Evolutionary conservation across 768 basidiomycete genomes (phyloP).

Genomic region (Mycena maculata): DNA sequence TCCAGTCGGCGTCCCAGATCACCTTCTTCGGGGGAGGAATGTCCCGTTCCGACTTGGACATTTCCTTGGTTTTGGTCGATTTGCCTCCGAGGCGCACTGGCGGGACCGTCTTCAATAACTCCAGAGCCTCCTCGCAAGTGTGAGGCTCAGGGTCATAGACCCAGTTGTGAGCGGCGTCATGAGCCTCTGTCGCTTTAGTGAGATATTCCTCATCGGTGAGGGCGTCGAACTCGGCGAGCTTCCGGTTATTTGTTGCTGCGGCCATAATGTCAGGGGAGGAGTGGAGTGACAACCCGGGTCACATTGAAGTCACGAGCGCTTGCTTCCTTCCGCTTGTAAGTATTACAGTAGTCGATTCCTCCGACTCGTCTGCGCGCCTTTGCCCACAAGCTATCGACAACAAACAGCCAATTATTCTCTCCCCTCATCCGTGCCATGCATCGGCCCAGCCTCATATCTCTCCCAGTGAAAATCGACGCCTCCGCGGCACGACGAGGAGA

Average conservation of each 20-base stretch:
- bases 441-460: too few species aligned
- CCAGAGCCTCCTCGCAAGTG: background rate
- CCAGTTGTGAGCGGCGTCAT: background rate
- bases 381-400: too few species aligned
- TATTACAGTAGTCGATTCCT: too few species aligned
- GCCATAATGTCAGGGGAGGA: background rate
- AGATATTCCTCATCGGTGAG: background rate
- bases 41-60: background rate
- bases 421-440: too few species aligned
- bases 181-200: background rate
- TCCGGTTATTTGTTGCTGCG: background rate
- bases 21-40: background rate
- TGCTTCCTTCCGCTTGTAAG: too few species aligned
- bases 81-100: background rate
- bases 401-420: too few species aligned
- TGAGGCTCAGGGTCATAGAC: background rate
- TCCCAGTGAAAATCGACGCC: too few species aligned
- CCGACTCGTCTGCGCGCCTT: too few species aligned
- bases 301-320: background rate
- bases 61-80: slow-evolving; percentile 5
- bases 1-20: background rate
- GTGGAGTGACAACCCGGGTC: background rate
- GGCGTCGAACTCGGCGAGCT: background rate
- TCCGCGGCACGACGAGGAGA: too few species aligned
- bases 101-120: background rate